phyloP scores from a whole-genome alignment of 768 basidiomycete genomes.

The Boletus pseudo-olivaceus region DNA sequence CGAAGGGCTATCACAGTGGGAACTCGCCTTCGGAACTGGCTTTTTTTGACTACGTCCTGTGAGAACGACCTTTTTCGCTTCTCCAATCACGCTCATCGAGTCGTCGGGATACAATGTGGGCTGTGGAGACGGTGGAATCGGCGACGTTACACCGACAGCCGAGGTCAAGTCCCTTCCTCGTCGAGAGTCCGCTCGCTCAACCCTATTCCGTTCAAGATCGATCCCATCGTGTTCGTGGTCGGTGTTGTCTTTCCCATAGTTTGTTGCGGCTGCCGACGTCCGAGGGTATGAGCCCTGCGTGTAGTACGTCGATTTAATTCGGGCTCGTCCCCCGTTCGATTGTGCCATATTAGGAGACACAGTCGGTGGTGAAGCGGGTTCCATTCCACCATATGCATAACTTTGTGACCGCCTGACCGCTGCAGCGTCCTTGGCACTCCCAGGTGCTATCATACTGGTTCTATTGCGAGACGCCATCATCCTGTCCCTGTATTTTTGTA shows the following conservation, averaged over 20 bases:
- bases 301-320: conserved; percentile 68
- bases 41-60: conserved; percentile 32
- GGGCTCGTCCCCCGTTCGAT: conserved; percentile 52
- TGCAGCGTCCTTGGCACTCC: conserved; percentile 18
- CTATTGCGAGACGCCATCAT: conserved; percentile 17
- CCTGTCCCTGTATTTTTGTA: conserved; percentile 35
- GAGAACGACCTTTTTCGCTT: conserved; percentile 27
- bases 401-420: conserved; percentile 32
- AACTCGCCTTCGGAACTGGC: conserved; percentile 26
- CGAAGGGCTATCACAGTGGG: conserved; percentile 20
- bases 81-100: conserved; percentile 58
- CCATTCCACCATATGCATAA: conserved; percentile 53
- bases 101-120: conserved; percentile 71
- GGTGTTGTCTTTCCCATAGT: conserved; percentile 31
- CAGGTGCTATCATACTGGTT: conserved; percentile 20
- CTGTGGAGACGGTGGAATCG: conserved; percentile 49
- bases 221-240: conserved; percentile 34
- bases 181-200: conserved; percentile 42
- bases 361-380: conserved; percentile 42
- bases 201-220: conserved; percentile 19
- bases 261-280: conserved; percentile 43
- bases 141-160: conserved; percentile 36
- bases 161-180: conserved; percentile 40
- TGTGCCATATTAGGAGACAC: conserved; percentile 20
- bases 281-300: conserved; percentile 53